Conservation (phyloP, 371 early-diverging fungal genomes). For the Actinomucor elegans region DNA sequence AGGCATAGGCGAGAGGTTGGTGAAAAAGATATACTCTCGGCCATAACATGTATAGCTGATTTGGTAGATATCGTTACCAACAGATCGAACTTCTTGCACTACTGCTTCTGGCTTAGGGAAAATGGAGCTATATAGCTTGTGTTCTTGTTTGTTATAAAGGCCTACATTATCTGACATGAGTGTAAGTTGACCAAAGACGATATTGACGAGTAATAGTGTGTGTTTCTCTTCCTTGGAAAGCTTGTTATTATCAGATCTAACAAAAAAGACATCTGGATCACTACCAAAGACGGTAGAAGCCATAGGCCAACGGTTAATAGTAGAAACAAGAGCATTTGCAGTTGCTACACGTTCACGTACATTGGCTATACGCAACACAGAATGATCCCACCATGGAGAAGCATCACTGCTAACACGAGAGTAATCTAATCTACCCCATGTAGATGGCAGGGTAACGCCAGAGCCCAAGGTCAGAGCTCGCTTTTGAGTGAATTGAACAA, state of each 20-base stretch:
- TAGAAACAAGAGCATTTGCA: conserved; percentile 53
- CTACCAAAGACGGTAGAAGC: conserved; percentile 60
- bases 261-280: conserved; percentile 61
- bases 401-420: conserved; percentile 64
- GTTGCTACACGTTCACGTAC: conserved; percentile 63
- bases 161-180: conserved; percentile 52
- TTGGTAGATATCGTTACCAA: conserved; percentile 21
- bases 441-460: conserved; percentile 55
- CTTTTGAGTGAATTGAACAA: conserved; percentile 42
- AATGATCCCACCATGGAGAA: conserved; percentile 47
- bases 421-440: conserved; percentile 53
- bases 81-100: conserved; percentile 30
- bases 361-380: conserved; percentile 26
- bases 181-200: conserved; percentile 54
- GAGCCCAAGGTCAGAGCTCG: conserved; percentile 54
- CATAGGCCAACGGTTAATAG: conserved; percentile 54
- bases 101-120: conserved; percentile 48
- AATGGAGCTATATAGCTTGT: conserved; percentile 34
- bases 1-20: conserved; percentile 46
- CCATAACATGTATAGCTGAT: conserved; percentile 8
- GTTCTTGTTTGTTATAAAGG: conserved; percentile 40
- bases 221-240: conserved; percentile 46
- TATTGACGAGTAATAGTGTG: conserved; percentile 52
- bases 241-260: conserved; percentile 51
- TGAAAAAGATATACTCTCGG: conserved; percentile 36